Evolutionary conservation across 2,329 filamentous ascomycete species (phyloP), one percentile per base, ranked within the genome.

Genomic region (Chalara sp.): DNA sequence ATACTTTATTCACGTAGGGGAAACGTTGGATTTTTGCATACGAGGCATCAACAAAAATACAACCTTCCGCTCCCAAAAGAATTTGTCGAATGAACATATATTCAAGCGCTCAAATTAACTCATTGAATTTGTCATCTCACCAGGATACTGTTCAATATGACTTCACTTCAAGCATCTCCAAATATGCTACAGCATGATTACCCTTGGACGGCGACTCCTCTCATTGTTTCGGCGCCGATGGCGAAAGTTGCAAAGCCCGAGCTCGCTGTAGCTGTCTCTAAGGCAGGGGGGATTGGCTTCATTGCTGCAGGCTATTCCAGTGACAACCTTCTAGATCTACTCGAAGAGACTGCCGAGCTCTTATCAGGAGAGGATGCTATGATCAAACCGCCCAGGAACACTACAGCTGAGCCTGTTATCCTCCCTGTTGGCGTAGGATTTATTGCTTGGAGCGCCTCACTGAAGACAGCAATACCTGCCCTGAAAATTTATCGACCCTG

Each of bases 141-240:
- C 21, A 21, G 21, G 21, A 21, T 21, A 21, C 21, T 21, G 21
- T 21, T 21, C 21, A 21, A 3, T 21, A 21, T 21, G 21, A 21
- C 21, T 21, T 21, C 21, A 21, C 21, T 21, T 21, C 21, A 21
- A 21, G 21, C 21, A 21, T 21, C 21, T 21, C 21, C 3, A 3
- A 21, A 2, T 21, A 21, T 21, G 21, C 21, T 21, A 21, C 21
- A 21, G 21, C 21, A 21, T 21, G 21, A 21, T 21, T 83, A 83
- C 60, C 79, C 80, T 57, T 86, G 82, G 81, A 74, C 72, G 3
- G 63, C 70, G 42, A 59, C 68, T 2, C 83, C 82, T 3, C 65
- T 86, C 13, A 72, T 89, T n/a, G 71, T 77, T 42, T 70, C 73
- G 41, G 84, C 82, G 1, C 85, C 86, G 0, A 88, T 89, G 85